phyloP scores from a whole-genome alignment of 2,329 filamentous ascomycete genomes.

The Diaporthe nobilis region DNA sequence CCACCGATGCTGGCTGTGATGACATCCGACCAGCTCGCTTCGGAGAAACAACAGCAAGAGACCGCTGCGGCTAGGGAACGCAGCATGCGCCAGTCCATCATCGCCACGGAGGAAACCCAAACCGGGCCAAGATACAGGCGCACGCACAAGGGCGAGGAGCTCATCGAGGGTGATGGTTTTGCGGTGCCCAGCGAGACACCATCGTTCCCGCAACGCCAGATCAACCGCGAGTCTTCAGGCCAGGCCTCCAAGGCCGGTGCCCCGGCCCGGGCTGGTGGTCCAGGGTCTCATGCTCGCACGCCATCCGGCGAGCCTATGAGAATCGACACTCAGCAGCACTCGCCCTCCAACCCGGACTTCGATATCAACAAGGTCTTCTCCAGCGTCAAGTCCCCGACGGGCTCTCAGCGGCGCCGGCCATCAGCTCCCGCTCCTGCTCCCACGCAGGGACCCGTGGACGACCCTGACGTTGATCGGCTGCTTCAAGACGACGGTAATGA shows the following conservation, averaged over 20 bases:
- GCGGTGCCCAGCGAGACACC: conserved; percentile 53
- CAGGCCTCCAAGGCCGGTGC: conserved; percentile 36
- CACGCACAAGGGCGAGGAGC: conserved; percentile 95
- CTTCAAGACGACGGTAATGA: conserved; percentile 85
- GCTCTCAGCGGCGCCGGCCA: conserved; percentile 61
- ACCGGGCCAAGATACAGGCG: conserved; percentile 79
- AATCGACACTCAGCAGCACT: conserved; percentile 65
- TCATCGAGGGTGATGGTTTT: conserved; percentile 82
- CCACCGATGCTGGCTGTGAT: conserved; percentile 87
- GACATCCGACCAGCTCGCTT: conserved; percentile 91
- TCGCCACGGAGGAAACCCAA: conserved; percentile 81
- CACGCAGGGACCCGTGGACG: conserved; percentile 72
- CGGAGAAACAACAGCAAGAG: conserved; percentile 86
- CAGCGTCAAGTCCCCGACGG: conserved; percentile 81
- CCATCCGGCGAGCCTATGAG: conserved; percentile 51
- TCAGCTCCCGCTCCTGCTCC: conserved; percentile 63
- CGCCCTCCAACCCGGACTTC: conserved; percentile 73
- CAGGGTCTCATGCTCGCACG: conserved; percentile 38
- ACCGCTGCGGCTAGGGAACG: conserved; percentile 83
- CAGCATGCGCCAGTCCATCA: conserved; percentile 86
- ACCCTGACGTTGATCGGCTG: conserved; percentile 91
- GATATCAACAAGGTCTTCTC: conserved; percentile 90
- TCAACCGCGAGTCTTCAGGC: conserved; percentile 47
- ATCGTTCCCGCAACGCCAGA: conserved; percentile 54
- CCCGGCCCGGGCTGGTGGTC: conserved; percentile 6